Evolutionary conservation across 345 rosid species (phyloP).

Genomic region (Conringia planisiliqua): DNA sequence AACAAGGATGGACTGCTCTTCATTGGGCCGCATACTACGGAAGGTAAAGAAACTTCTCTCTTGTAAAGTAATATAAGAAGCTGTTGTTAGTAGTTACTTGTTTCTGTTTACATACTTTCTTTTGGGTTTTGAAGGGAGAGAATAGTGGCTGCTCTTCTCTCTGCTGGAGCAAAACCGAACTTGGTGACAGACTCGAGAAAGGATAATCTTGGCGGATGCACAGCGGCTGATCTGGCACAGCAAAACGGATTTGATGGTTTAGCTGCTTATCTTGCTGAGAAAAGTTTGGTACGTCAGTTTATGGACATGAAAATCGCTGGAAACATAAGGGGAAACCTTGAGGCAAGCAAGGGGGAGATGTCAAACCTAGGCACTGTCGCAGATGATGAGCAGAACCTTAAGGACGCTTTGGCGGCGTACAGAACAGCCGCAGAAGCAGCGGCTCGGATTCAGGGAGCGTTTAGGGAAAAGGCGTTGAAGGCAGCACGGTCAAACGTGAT

Average conservation of each 20-base stretch:
- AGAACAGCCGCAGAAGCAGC: constrained; percentile 92
- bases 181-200: constrained; percentile 81
- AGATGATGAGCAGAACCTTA: constrained; percentile 63
- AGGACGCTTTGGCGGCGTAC: constrained; percentile 79
- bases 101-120: neutral
- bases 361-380: constrained; percentile 37
- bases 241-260: constrained; percentile 72
- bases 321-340: constrained; percentile 65
- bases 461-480: constrained; percentile 75
- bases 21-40: constrained; percentile 97
- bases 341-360: constrained; percentile 39
- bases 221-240: constrained; percentile 84
- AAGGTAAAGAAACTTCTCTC: constrained; percentile 43
- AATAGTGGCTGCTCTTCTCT: constrained; percentile 87
- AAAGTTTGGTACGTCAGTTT: constrained; percentile 75
- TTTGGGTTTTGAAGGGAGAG: constrained; percentile 58
- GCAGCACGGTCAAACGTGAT: constrained; percentile 45
- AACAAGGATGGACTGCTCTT: constrained; percentile 95
- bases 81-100: neutral
- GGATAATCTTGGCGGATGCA: constrained; percentile 68
- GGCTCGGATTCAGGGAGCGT: constrained; percentile 79
- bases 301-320: constrained; percentile 86
- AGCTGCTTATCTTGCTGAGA: constrained; percentile 87
- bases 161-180: constrained; percentile 87
- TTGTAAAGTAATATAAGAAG: neutral